Evolutionary conservation across 2,329 filamentous ascomycete genomes (phyloP), one percentile per base, ranked within the genome.

Genomic region (Aspergillus udagawae): DNA sequence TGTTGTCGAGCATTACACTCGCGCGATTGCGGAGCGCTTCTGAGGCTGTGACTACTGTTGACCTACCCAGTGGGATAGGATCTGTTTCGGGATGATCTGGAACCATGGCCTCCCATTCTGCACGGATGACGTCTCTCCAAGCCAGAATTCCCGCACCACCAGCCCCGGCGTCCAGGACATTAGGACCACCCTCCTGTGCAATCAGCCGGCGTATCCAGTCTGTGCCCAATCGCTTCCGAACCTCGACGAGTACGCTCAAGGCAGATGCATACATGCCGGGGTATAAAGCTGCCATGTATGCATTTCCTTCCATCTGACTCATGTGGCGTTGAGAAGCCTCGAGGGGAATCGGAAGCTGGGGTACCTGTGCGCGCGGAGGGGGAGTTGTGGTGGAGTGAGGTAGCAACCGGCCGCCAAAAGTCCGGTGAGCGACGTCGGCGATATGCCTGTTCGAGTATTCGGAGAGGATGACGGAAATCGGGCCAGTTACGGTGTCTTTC

Each of bases 1-100:
- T 97, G 70, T 97, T 88, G 41, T 95, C 83, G 12, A 99, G 78
- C 61, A 97, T 83, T 20, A 79, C 80, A 63, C 91, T 91, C 25
- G 91, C 81, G 32, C 92, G 88, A 55, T 89, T 81, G 20, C 92
- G 86, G 28, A 99, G 79, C 2, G 85, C 78, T 60, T 91, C 85
- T 0, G 91, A 89, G 0, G 87, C 91, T 2, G 90, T 86, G 3
- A 97, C 77, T 1, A 96, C 92, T 0, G 91, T 92, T 54, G 89
- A 88, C 70, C 88, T 91, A 1, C 91, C 90, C 3, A 79, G 66
- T 25, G 73, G 71, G 4, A 79, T 71, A 0, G 74, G 69, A 1
- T 75, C 79, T 12, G 70, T 73, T 28, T 75, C 71, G 3, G 73
- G 68, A 25, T 72, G 69, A 49, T 73, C 70, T n/a, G 74, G 70